These are phyloP conservation scores for Przewalskia tangutica DNA, from an alignment of 257 asterid species.

Conservation along the genomic window DNA sequence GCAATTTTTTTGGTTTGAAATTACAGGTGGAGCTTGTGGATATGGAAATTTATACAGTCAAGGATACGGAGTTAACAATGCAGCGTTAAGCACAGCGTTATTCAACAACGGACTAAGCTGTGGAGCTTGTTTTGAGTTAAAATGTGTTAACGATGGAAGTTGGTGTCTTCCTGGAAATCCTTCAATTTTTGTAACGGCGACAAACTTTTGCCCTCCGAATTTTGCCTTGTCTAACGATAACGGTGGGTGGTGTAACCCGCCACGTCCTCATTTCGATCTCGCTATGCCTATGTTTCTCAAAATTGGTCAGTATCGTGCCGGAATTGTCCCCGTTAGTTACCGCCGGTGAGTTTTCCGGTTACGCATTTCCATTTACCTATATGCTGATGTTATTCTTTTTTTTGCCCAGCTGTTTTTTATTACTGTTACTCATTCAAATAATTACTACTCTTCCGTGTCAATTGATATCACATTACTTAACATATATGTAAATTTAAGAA, in stretches of 20 bases:
- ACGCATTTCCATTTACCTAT: too few relatives aligned
- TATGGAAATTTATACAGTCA: constrained; percentile 79
- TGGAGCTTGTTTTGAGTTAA: constrained; percentile 70
- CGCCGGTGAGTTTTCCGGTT: constrained; percentile 39
- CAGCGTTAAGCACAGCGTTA: constrained; percentile 68
- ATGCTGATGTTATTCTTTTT: neutral
- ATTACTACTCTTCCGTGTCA: too few relatives aligned
- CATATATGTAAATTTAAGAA: too few relatives aligned
- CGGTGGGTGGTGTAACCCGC: constrained; percentile 89
- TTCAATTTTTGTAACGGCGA: constrained; percentile 59
- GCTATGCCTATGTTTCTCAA: constrained; percentile 77
- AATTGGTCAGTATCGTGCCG: constrained; percentile 60
- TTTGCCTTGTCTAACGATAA: constrained; percentile 52
- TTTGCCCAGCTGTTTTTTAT: too few relatives aligned
- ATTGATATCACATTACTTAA: too few relatives aligned
- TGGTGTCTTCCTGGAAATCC: constrained; percentile 68
- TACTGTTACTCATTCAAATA: too few relatives aligned
- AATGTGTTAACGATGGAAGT: constrained; percentile 38
- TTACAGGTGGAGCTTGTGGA: constrained; percentile 66
- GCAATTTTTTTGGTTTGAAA: neutral
- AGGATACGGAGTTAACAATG: constrained; percentile 75
- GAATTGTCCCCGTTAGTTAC: constrained; percentile 63
- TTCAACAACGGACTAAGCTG: constrained; percentile 70
- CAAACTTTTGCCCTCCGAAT: constrained; percentile 81
- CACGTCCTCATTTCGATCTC: constrained; percentile 64